Percentiles rank a stretch among this genome's conserved stretches.
Conservation (phyloP, 2,329 filamentous ascomycete species). For the Colletotrichum phormii region DNA sequence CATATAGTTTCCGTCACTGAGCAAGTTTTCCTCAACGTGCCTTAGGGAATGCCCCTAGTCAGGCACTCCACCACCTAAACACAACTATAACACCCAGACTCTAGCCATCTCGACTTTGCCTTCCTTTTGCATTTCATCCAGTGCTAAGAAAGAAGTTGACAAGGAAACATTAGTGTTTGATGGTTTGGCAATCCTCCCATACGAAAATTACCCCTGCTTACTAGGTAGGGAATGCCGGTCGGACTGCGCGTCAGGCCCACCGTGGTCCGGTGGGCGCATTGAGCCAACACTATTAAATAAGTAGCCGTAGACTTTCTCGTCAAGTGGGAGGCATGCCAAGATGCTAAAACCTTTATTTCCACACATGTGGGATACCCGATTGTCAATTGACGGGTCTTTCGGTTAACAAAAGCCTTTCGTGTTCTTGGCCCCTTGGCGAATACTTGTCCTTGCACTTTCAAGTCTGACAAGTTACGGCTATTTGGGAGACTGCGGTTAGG, state of each 20-base stretch:
- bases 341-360: neutral
- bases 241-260: conserved; percentile 13
- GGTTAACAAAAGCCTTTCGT: neutral
- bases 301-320: neutral
- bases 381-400: neutral
- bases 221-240: neutral
- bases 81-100: neutral
- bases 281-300: neutral
- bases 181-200: neutral
- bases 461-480: neutral
- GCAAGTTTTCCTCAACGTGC: neutral
- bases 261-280: neutral
- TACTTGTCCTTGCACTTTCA: neutral
- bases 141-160: neutral
- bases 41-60: neutral
- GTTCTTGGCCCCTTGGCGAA: neutral
- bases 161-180: neutral
- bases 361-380: neutral
- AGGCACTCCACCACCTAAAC: neutral
- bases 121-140: neutral
- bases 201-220: neutral
- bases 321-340: conserved; percentile 11
- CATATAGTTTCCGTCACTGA: too few relatives aligned
- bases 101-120: neutral
- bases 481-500: neutral